Percentiles rank a stretch among this genome's conserved stretches.
phyloP scores from a whole-genome alignment of 2,329 filamentous ascomycete genomes.

The Fusarium palustre region DNA sequence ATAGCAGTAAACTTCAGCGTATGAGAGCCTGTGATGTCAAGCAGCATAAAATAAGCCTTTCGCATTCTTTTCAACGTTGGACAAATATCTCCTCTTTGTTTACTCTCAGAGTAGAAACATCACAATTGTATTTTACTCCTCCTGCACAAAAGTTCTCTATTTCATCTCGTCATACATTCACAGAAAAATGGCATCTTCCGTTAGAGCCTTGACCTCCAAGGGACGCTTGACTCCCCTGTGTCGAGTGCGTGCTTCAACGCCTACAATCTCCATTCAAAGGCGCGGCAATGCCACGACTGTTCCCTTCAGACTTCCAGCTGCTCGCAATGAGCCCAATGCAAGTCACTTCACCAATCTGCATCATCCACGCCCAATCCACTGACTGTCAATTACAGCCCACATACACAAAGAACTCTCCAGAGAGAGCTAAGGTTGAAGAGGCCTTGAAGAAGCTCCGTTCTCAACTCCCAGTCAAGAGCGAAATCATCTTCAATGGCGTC shows the following conservation, averaged over 20 bases:
- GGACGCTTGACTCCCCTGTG: slow-evolving; percentile 35
- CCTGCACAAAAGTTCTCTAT: neutral
- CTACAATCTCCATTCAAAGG: slow-evolving; percentile 34
- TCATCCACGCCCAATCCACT: rapidly evolving
- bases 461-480: slow-evolving; percentile 49
- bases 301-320: slow-evolving; percentile 50
- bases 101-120: neutral
- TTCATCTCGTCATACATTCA: neutral
- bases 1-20: slow-evolving; percentile 9
- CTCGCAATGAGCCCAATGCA: slow-evolving; percentile 52
- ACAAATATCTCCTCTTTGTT: neutral
- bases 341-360: neutral
- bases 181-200: slow-evolving; percentile 35
- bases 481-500: slow-evolving; percentile 50
- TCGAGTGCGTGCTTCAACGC: slow-evolving; percentile 26
- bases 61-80: slow-evolving; percentile 11
- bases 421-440: slow-evolving; percentile 48
- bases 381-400: slow-evolving; percentile 38
- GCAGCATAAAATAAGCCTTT: slow-evolving; percentile 38
- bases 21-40: slow-evolving; percentile 1
- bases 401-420: slow-evolving; percentile 49
- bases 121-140: slow-evolving; percentile 1
- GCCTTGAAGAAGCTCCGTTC: slow-evolving; percentile 48
- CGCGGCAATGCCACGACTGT: slow-evolving; percentile 43
- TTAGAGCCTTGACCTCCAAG: slow-evolving; percentile 36